These are phyloP conservation scores for Dianthus caryophyllus DNA, from an alignment of 148 eudicot genomes.

Conservation along the genomic window DNA sequence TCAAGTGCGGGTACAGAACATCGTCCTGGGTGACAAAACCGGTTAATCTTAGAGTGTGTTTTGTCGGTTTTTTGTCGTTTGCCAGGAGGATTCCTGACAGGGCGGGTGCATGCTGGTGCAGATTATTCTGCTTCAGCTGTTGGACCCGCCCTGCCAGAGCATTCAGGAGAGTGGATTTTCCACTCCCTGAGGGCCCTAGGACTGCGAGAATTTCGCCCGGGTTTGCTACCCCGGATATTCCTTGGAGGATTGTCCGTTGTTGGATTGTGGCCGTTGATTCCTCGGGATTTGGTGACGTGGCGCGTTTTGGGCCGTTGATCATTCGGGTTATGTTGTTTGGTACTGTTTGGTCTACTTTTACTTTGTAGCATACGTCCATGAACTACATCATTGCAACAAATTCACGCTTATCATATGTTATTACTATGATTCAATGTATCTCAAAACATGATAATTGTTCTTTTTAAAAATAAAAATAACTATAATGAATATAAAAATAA, in stretches of 20 bases:
- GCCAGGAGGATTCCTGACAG: constrained; percentile 59
- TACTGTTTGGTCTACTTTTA: constrained; percentile 36
- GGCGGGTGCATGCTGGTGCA: constrained; percentile 34
- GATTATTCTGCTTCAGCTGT: too few relatives aligned
- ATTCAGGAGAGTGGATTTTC: constrained; percentile 80
- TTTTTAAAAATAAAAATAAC: too few relatives aligned
- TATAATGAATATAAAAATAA: too few relatives aligned
- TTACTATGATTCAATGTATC: not conserved
- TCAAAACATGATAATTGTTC: not conserved
- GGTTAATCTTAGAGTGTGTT: constrained; percentile 40
- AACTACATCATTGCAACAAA: constrained; percentile 40
- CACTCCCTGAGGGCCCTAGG: constrained; percentile 95
- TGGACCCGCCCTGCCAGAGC: constrained; percentile 66
- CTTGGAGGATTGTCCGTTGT: constrained; percentile 49
- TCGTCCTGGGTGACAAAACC: constrained; percentile 93
- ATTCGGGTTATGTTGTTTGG: constrained; percentile 23
- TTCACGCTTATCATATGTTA: not conserved
- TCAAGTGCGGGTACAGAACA: constrained; percentile 66
- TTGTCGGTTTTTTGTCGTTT: constrained; percentile 44
- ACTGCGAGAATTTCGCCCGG: constrained; percentile 87
- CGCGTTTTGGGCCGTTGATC: constrained; percentile 16
- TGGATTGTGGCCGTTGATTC: constrained; percentile 27
- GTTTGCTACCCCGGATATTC: constrained; percentile 59
- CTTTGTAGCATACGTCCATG: constrained; percentile 56
- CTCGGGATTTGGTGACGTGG: constrained; percentile 5